Base-by-base conservation (phyloP, 371 early-diverging fungal genomes). In the Catenaria anguillulae region DNA sequence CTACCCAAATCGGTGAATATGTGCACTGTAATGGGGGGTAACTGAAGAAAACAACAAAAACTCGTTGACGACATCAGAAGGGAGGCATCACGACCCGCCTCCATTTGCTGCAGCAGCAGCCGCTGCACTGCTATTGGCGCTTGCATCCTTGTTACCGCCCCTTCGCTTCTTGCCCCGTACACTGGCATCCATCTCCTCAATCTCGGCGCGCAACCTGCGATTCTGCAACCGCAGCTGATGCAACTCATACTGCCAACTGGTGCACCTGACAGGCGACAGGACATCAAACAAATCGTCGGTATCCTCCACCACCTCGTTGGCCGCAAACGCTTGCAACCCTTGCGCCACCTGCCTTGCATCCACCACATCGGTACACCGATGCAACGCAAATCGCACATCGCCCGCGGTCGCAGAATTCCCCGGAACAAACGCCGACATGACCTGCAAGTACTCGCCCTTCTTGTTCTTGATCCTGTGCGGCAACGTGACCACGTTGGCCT, bases 161-260 rank as follows among this genome's bases (percentile, higher is more conserved):
- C n/a, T n/a, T n/a, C n/a, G n/a, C n/a, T n/a, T n/a, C n/a, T n/a
- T n/a, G n/a, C n/a, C n/a, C n/a, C n/a, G n/a, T n/a, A n/a, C n/a
- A n/a, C n/a, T n/a, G n/a, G n/a, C n/a, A n/a, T 58, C 58, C 12
- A 73, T 59, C 12, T 54, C 60, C 34, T 76, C 70, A 4, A 77
- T 58, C 43, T 75, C 73, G 29, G 73, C 73, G 13, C 70, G 66
- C 46, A 77, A 63, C 21, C 69, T 66, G 33, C 71, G 66, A 37
- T 77, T 77, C 31, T 70, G 67, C 43, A 75, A 52, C 43, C 74
- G 68, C 52, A 77, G 64, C 56, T 77, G 78, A 65, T 77, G 76
- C 33, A 76, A 65, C 61, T 76, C 76, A 60, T 72, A 77, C 63
- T 77, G 76, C 78, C 78, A 77, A 34, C 70, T 69, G 24, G 76